phyloP scores from a whole-genome alignment of 768 basidiomycete species.

The Psilocybe cubensis region DNA sequence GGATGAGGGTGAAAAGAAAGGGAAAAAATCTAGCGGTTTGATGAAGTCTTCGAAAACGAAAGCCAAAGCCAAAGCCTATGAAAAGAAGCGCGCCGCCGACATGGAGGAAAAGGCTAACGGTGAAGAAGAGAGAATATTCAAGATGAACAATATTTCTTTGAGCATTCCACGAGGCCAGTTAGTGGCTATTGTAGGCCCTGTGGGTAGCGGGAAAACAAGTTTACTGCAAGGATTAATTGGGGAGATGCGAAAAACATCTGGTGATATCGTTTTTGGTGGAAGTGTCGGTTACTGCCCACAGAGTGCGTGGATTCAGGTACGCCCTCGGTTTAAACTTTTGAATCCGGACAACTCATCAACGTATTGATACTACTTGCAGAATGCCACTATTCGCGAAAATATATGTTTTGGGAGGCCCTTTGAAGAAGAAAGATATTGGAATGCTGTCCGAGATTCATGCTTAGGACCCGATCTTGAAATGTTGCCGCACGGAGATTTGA shows the following conservation, averaged over 20 bases:
- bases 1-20: slow-evolving; percentile 36
- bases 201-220: slow-evolving; percentile 73
- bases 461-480: slow-evolving; percentile 81
- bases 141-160: slow-evolving; percentile 65
- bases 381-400: slow-evolving; percentile 87
- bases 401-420: slow-evolving; percentile 86
- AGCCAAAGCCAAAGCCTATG: slow-evolving; percentile 25
- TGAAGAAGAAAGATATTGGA: slow-evolving; percentile 83
- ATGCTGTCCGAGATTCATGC: slow-evolving; percentile 76
- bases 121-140: slow-evolving; percentile 56
- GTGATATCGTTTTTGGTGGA: slow-evolving; percentile 74
- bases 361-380: slow-evolving; percentile 37
- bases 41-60: slow-evolving; percentile 18
- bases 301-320: slow-evolving; percentile 87
- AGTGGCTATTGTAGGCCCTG: slow-evolving; percentile 84
- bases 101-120: slow-evolving; percentile 31
- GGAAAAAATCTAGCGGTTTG: slow-evolving; percentile 8
- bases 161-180: slow-evolving; percentile 76
- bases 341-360: slow-evolving; percentile 8
- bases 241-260: slow-evolving; percentile 78
- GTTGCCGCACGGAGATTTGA: slow-evolving; percentile 76
- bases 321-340: background rate
- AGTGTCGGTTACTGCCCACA: slow-evolving; percentile 85
- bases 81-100: slow-evolving; percentile 16
- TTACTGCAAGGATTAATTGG: slow-evolving; percentile 77